Evolutionary conservation across 768 basidiomycete species (phyloP).

Genomic region (Hygrocybe punicea): DNA sequence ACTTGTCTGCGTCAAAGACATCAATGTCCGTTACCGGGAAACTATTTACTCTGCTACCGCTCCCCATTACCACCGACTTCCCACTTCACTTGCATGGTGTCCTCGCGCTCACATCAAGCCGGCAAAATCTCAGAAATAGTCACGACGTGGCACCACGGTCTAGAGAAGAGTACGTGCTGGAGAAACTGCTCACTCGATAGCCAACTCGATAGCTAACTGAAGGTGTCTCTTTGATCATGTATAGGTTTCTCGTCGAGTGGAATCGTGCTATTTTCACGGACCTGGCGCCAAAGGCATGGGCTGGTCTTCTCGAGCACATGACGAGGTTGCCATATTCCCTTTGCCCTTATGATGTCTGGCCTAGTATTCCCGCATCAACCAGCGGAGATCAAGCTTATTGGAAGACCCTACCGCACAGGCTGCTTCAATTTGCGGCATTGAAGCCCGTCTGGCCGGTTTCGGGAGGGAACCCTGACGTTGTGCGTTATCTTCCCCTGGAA

Average conservation of each 20-base stretch:
- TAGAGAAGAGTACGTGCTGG: slow-evolving; percentile 39
- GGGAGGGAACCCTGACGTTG: not conserved
- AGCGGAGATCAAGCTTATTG: slow-evolving; percentile 43
- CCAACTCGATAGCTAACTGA: not conserved
- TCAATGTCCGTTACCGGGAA: slow-evolving; percentile 28
- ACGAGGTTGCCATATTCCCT: slow-evolving; percentile 1
- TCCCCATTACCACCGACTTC: slow-evolving; percentile 46
- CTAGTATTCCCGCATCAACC: no score
- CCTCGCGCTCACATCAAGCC: slow-evolving; percentile 45
- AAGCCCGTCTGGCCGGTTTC: no score
- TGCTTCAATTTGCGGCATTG: slow-evolving; percentile 19
- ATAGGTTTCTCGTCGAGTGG: slow-evolving; percentile 48
- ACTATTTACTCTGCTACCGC: slow-evolving; percentile 48
- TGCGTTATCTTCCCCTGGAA: slow-evolving; percentile 16
- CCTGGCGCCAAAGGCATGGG: slow-evolving; percentile 48
- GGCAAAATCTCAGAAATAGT: slow-evolving; percentile 45
- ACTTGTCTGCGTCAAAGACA: not conserved
- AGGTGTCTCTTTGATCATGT: not conserved
- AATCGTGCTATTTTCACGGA: slow-evolving; percentile 44
- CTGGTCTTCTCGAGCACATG: slow-evolving; percentile 26
- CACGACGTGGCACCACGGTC: slow-evolving; percentile 39
- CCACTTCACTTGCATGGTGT: slow-evolving; percentile 45
- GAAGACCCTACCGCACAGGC: slow-evolving; percentile 28
- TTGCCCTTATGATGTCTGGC: no score
- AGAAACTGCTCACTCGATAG: not conserved